These are phyloP conservation scores for Vigna trinervia DNA, from an alignment of 306 rosid species.

Conservation along the genomic window DNA sequence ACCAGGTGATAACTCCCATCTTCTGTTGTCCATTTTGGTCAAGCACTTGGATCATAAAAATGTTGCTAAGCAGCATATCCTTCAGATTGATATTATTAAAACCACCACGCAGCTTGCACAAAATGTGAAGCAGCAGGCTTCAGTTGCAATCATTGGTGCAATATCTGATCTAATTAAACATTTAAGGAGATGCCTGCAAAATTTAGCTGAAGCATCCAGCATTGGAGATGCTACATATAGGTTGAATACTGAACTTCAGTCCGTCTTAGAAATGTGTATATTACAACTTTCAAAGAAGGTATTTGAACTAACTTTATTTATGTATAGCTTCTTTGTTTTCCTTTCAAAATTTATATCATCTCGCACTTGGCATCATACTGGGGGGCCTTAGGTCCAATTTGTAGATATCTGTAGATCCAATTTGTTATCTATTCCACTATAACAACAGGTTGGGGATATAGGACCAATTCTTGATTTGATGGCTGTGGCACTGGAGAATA, in stretches of 20 bases:
- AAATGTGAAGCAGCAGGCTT: conserved; percentile 72
- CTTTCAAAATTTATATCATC: conserved; percentile 31
- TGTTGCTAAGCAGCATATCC: conserved; percentile 67
- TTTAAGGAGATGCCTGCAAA: conserved; percentile 84
- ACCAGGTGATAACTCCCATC: conserved; percentile 91
- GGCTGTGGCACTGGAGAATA: conserved; percentile 86
- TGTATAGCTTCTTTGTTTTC: conserved; percentile 26
- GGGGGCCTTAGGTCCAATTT: conserved; percentile 14
- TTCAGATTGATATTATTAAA: conserved; percentile 73
- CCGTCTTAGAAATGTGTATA: conserved; percentile 80
- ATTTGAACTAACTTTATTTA: conserved; percentile 16
- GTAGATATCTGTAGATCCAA: background rate
- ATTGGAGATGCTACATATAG: conserved; percentile 54
- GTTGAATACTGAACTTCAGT: conserved; percentile 66
- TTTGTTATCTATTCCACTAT: conserved; percentile 17
- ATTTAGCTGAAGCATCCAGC: conserved; percentile 65
- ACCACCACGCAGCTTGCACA: conserved; percentile 71
- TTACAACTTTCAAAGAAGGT: conserved; percentile 84
- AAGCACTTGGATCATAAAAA: conserved; percentile 98
- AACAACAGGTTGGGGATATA: conserved; percentile 82
- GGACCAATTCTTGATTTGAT: conserved; percentile 93
- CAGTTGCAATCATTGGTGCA: conserved; percentile 78
- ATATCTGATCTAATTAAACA: conserved; percentile 85
- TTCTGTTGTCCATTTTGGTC: conserved; percentile 79
- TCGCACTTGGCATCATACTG: conserved; percentile 3